A percentile compares a stretch with the other conserved stretches of the same genome.
These are phyloP conservation scores for Colletotrichum liriopes DNA, from an alignment of 2,329 filamentous ascomycete species.

Conservation along the genomic window DNA sequence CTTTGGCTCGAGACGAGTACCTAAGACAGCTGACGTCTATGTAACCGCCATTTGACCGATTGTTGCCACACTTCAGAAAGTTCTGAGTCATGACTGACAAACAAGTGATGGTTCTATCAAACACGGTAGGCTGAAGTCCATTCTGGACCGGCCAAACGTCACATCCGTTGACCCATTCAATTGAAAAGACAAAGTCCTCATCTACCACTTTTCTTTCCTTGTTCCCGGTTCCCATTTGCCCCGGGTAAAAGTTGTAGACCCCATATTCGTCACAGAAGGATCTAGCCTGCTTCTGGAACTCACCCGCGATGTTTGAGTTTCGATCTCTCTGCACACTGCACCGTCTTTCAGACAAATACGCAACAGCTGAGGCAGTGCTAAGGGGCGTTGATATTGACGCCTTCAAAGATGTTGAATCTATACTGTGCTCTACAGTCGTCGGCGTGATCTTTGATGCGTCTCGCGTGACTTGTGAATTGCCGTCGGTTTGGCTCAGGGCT, in stretches of 20 bases:
- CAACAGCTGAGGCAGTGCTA: background rate
- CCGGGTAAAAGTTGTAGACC: background rate
- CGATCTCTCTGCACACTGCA: background rate
- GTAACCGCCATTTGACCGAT: background rate
- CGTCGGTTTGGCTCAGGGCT: background rate
- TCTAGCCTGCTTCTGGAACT: background rate
- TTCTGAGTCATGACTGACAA: background rate
- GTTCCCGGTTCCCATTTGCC: background rate
- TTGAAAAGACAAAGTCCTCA: background rate
- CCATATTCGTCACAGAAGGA: background rate
- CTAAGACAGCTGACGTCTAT: background rate
- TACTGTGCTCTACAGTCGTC: background rate
- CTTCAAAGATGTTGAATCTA: background rate
- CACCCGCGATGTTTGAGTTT: background rate
- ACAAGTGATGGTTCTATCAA: background rate
- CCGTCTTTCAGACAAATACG: background rate
- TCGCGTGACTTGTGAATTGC: background rate
- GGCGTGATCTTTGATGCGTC: background rate
- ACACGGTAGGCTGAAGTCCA: background rate
- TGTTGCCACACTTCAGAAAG: background rate
- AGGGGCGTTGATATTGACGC: background rate
- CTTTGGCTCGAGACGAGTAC: background rate
- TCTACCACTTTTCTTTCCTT: background rate
- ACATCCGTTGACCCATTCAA: background rate
- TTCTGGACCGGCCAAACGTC: background rate